These are phyloP conservation scores for Wickerhamiella musiphila DNA, from an alignment of 805 yeast genomes.

Conservation along the genomic window DNA sequence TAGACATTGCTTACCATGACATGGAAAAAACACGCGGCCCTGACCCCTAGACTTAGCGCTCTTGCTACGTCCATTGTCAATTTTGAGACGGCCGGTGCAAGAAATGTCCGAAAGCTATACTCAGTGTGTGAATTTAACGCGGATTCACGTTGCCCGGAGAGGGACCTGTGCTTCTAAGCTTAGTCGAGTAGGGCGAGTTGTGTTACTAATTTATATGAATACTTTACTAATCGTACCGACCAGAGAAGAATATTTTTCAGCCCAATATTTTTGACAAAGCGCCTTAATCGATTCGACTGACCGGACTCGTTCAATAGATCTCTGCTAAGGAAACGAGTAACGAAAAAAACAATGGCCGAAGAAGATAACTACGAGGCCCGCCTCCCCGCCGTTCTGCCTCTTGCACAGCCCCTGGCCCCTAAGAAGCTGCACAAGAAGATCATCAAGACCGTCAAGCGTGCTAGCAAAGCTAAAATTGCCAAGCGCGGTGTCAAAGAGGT, in stretches of 20 bases:
- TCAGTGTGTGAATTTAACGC: no score
- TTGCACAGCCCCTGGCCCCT: conserved; percentile 89
- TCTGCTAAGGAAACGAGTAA: neutral
- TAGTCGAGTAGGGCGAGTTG: no score
- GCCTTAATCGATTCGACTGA: no score
- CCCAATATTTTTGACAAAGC: no score
- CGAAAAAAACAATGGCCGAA: conserved; percentile 2
- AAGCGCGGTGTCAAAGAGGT: conserved; percentile 98
- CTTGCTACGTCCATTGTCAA: conserved; percentile 1
- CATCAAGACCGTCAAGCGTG: conserved; percentile 89
- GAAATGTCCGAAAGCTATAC: no score
- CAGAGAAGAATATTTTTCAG: no score
- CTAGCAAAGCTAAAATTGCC: conserved; percentile 95
- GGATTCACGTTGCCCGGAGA: no score
- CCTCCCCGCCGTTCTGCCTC: conserved; percentile 76
- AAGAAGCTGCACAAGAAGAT: conserved; percentile 92
- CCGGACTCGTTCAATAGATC: no score
- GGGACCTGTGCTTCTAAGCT: no score
- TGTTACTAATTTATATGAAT: no score
- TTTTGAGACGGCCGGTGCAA: no score
- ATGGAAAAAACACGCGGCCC: conserved; percentile 31
- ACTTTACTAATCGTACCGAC: no score
- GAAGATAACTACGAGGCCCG: conserved; percentile 73
- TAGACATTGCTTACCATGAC: conserved; percentile 46
- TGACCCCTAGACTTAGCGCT: conserved; percentile 19